Base-by-base conservation (phyloP, 1,284 basidiomycete genomes). In the Tilletia setariae region DNA sequence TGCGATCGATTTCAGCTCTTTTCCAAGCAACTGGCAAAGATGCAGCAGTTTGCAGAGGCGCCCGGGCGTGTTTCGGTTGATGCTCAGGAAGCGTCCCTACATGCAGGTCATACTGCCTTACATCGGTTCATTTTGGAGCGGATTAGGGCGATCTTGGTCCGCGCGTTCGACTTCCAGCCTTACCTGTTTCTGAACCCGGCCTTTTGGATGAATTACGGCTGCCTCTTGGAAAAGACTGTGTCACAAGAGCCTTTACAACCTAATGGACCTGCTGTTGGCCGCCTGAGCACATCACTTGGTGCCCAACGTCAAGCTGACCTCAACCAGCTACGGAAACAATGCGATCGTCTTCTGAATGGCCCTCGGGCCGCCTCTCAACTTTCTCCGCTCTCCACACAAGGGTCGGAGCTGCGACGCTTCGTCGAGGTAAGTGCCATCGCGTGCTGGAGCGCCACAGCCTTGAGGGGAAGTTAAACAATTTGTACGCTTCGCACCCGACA, bases 151-250 rank as follows among this genome's bases (percentile, higher is more conserved):
- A 40, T 35, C 56, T 32, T 61, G 15, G 56, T 61, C 19, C 56
- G 19, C 8, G 56, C 56, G 6, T 61, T 61, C 56, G 56, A 61
- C 28, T 35, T 61, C 16, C 56, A 61, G 56, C 56, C 56, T 6
- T 61, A 25, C 7, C 28, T 61, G 2, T 61, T 32, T 16, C 30
- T 61, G n/a, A 25, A 61, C 32, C 56, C 56, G 30, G 28, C 9
- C 3, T 40, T 35, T 2, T 61, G 56, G 56, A 30, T 30, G 32
- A 61, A 40, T 19, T 16, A 61, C 4, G 56, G 56, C 23, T 6
- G 28, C 13, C 35, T 16, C 56, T 61, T 15, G n/a, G 32, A 9
- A 25, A 40, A 2, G 16, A 19, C 28, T 19, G n/a, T 16, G 16
- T 61, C 8, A 30, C 56, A 16, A 40, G 35, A 4, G 35, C 35